A percentile compares a stretch with the other conserved stretches of the same genome.
Evolutionary conservation across 176 grass and related monocot species (phyloP).

Genomic region (Oryza longistaminata): DNA sequence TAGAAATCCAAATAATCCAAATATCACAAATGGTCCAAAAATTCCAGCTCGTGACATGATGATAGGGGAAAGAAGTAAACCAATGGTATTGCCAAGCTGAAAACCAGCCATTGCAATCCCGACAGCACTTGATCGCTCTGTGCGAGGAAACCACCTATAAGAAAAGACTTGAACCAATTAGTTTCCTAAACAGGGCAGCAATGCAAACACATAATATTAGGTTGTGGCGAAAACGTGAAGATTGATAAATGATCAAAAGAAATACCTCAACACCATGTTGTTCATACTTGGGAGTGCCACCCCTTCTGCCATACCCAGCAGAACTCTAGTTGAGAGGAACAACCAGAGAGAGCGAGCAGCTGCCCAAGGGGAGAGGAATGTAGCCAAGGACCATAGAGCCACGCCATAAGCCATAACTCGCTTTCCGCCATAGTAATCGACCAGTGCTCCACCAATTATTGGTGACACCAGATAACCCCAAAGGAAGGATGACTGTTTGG

Average conservation of each 20-base stretch:
- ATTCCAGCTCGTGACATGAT: conserved; percentile 85
- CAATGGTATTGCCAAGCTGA: conserved; percentile 89
- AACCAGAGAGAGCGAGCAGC: conserved; percentile 70
- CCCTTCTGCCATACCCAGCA: conserved; percentile 91
- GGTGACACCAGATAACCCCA: conserved; percentile 97
- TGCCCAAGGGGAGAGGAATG: conserved; percentile 93
- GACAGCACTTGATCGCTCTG: conserved; percentile 90
- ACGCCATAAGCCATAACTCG: conserved; percentile 92
- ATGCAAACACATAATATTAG: not conserved
- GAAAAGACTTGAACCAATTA: conserved; percentile 50
- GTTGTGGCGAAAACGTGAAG: conserved; percentile 21
- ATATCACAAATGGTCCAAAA: conserved; percentile 96
- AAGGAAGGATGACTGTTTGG: conserved; percentile 87
- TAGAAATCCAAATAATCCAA: conserved; percentile 97
- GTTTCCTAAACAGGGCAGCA: not conserved
- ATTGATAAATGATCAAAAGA: conserved; percentile 34
- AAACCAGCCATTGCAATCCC: conserved; percentile 96
- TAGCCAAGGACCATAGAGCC: conserved; percentile 90
- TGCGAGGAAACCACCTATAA: conserved; percentile 95
- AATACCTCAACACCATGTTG: conserved; percentile 93
- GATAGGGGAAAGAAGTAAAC: conserved; percentile 86
- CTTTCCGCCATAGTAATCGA: conserved; percentile 90
- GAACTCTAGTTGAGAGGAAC: conserved; percentile 73
- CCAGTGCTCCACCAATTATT: conserved; percentile 83
- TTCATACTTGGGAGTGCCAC: conserved; percentile 99